Evolutionary conservation across 495 filamentous ascomycete species (phyloP).

Genomic region (Aspergillus nidulans): DNA sequence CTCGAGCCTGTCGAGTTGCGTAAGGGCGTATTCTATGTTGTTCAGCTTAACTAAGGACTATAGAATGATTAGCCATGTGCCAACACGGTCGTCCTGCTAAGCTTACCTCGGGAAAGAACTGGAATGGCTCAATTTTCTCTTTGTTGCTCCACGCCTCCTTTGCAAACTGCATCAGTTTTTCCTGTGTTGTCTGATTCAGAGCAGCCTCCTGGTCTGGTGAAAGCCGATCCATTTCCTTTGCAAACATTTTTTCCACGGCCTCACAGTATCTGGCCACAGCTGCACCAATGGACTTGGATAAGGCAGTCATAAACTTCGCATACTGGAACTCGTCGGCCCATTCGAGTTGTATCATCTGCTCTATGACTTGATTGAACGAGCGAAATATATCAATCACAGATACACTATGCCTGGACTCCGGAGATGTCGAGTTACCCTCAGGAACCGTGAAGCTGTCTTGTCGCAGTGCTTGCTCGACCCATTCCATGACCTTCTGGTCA

Average conservation of each 20-base stretch:
- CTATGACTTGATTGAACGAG: conserved; percentile 83
- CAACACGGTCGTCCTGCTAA: neutral
- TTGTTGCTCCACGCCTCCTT: conserved; percentile 93
- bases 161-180: conserved; percentile 84
- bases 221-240: conserved; percentile 86
- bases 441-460: conserved; percentile 78
- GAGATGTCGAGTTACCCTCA: conserved; percentile 53
- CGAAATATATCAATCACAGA: conserved; percentile 93
- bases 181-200: conserved; percentile 74
- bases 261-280: conserved; percentile 91
- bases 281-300: conserved; percentile 79
- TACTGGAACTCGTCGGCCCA: conserved; percentile 94
- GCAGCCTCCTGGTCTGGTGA: conserved; percentile 82
- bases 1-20: conserved; percentile 86
- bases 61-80: conserved; percentile 10
- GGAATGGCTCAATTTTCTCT: conserved; percentile 95
- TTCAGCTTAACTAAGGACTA: conserved; percentile 97
- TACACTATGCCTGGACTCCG: conserved; percentile 86
- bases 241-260: conserved; percentile 78
- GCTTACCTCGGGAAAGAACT: conserved; percentile 86
- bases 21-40: conserved; percentile 90
- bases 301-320: conserved; percentile 94
- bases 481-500: conserved; percentile 71
- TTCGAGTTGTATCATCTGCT: conserved; percentile 77
- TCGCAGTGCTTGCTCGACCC: conserved; percentile 85